Conservation (phyloP, 2,329 filamentous ascomycete genomes). For the Graphilbum ipis-grandicollis region DNA sequence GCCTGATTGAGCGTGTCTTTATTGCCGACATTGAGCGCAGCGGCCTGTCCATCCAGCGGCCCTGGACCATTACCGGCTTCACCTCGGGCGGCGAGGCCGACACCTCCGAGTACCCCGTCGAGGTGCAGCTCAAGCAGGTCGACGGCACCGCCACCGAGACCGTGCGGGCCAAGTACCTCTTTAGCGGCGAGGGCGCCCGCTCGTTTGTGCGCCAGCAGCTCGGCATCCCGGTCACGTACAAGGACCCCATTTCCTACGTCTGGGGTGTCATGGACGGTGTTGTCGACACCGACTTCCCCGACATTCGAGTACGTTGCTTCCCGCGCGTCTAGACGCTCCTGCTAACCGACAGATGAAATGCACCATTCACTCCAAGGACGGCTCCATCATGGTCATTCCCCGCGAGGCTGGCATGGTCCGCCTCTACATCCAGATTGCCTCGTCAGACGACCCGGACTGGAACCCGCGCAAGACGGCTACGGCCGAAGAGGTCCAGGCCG, state of each 20-base stretch:
- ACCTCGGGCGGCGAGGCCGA: constrained; percentile 36
- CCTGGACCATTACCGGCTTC: constrained; percentile 48
- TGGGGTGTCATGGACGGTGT: constrained; percentile 67
- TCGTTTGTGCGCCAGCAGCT: constrained; percentile 48
- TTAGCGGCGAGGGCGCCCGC: constrained; percentile 53
- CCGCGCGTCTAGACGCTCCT: background rate
- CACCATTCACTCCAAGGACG: constrained; percentile 56
- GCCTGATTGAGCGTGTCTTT: constrained; percentile 52
- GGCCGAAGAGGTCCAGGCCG: constrained; percentile 43
- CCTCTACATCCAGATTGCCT: constrained; percentile 51
- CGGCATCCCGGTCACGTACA: constrained; percentile 52
- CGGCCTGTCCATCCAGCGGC: constrained; percentile 40
- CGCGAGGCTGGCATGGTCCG: constrained; percentile 52
- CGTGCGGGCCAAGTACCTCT: constrained; percentile 50
- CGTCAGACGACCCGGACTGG: constrained; percentile 42
- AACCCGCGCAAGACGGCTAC: constrained; percentile 46
- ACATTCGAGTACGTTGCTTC: constrained; percentile 39
- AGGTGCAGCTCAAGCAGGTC: constrained; percentile 60
- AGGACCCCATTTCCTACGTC: constrained; percentile 52
- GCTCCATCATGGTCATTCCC: constrained; percentile 68
- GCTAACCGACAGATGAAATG: constrained; percentile 43
- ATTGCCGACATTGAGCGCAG: constrained; percentile 48
- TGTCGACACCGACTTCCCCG: constrained; percentile 56
- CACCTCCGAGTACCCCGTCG: constrained; percentile 50
- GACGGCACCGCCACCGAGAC: constrained; percentile 55